Percentiles rank a stretch among this genome's conserved stretches.
phyloP scores from a whole-genome alignment of 1,284 basidiomycete species.

The Heterobasidion parviporum region DNA sequence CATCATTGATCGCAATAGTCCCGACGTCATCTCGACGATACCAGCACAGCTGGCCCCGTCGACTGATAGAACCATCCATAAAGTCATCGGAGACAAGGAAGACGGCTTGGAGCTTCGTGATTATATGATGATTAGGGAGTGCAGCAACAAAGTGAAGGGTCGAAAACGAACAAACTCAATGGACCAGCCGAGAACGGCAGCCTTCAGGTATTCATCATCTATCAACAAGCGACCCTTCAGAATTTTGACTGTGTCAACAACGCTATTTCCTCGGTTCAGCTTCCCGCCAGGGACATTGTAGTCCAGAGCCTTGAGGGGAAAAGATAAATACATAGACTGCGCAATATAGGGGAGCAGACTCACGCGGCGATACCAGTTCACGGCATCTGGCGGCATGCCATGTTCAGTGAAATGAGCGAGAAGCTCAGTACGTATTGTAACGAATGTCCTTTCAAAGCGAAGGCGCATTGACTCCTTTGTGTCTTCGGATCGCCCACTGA shows the following conservation, averaged over 20 bases:
- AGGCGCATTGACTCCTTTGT: no score
- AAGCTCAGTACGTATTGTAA: not conserved
- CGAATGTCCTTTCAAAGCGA: not conserved
- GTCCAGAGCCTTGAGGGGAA: conserved; percentile 38
- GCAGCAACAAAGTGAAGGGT: not conserved
- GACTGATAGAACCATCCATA: conserved; percentile 92
- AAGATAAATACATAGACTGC: not conserved
- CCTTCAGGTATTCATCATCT: conserved; percentile 84
- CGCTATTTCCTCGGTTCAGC: conserved; percentile 92
- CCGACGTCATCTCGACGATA: conserved; percentile 74
- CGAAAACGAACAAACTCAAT: conserved; percentile 75
- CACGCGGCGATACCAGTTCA: not conserved
- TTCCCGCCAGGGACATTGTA: conserved; percentile 97
- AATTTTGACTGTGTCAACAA: conserved; percentile 91
- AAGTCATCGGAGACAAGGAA: conserved; percentile 98
- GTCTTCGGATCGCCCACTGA: no score
- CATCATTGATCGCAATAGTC: conserved; percentile 92
- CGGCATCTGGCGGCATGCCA: not conserved
- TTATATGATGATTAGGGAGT: not conserved
- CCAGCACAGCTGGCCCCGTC: conserved; percentile 97
- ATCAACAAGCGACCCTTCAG: conserved; percentile 60
- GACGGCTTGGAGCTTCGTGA: conserved; percentile 83
- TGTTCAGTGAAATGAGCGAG: not conserved
- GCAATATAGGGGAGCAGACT: not conserved
- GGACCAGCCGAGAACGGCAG: conserved; percentile 93